Evolutionary conservation across 345 rosid species (phyloP), one percentile per base, ranked within the genome.

Genomic region (Euphorbia peplus): DNA sequence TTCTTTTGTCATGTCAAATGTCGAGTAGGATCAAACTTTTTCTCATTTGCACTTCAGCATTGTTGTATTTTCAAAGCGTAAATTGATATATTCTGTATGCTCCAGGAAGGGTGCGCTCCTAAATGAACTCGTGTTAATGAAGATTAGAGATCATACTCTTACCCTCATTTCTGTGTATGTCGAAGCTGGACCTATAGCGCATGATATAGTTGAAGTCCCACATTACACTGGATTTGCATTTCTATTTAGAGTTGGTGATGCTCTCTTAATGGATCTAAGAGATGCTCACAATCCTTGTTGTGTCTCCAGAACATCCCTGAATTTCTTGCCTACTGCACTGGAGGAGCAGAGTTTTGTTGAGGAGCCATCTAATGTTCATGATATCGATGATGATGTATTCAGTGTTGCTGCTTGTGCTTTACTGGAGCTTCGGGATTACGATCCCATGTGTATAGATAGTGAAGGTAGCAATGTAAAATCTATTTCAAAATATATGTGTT

Each of bases 391-490:
- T 85, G 97, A 93, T 72, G 92, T 86, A 73, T 92, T 84, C 76
- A 91, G 86, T 75, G 97, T 91, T 87, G 98, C 96, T 82, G 98
- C 93, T 56, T 83, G 87, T 77, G 99, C 99, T 76, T 83, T 95
- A 77, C 75, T 95, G 78, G 86, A 88, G 81, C 88, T 95, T 76
- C 85, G 89, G 66, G 99, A 91, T 83, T 85, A 82, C 83, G 98
- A 91, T 83, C 99, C 97, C 71, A 95, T 95, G 99, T 91, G 91
- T 79, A 88, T 91, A 77, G 99, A 95, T 75, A 72, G 79, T 14
- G 93, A 88, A 42, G 79, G 71, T 74, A 75, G 82, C 63, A 76
- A 44, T 70, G 80, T 66, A 68, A 92, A 85, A 70, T 67, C 78
- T 67, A 75, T 72, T 57, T 78, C 87, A 30, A 91, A 83, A 73